Evolutionary conservation across 495 filamentous ascomycete genomes (phyloP).

Genomic region (Cenococcum geophilum): DNA sequence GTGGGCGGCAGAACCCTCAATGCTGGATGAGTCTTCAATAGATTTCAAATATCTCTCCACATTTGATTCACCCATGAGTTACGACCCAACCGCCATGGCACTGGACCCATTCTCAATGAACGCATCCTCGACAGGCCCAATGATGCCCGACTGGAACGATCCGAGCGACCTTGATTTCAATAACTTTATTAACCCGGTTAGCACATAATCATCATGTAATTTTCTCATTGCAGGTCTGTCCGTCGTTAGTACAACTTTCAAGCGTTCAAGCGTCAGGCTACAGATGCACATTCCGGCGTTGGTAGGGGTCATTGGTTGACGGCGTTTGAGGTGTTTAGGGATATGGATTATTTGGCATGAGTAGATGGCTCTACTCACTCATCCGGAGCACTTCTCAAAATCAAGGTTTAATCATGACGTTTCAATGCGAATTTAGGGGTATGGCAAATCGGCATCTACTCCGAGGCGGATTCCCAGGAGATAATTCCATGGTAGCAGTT

Average conservation of each 20-base stretch:
- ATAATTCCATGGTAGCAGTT: background rate
- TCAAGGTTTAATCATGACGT: conserved; percentile 3
- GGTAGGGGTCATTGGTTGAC: background rate
- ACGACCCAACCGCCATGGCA: conserved; percentile 23
- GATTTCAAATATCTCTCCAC: conserved; percentile 22
- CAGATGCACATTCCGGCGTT: background rate
- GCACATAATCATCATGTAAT: conserved; percentile 13
- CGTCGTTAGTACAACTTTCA: conserved; percentile 10
- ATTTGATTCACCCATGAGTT: conserved; percentile 23
- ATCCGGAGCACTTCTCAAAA: background rate
- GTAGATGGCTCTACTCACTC: background rate
- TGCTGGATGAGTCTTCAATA: conserved; percentile 25
- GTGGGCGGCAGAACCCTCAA: conserved; percentile 24
- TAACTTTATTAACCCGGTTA: conserved; percentile 29
- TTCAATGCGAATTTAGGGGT: background rate
- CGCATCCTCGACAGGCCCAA: conserved; percentile 6
- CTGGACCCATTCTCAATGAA: conserved; percentile 21
- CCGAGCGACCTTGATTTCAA: conserved; percentile 29
- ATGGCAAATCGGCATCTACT: background rate
- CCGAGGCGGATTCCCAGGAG: background rate
- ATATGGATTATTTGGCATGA: background rate
- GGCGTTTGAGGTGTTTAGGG: background rate
- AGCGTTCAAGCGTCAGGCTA: conserved; percentile 26
- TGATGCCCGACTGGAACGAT: conserved; percentile 28
- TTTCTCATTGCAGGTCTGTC: conserved; percentile 1